Conservation (phyloP, 1,139 yeast species). For the Suhomyces kunorum region DNA sequence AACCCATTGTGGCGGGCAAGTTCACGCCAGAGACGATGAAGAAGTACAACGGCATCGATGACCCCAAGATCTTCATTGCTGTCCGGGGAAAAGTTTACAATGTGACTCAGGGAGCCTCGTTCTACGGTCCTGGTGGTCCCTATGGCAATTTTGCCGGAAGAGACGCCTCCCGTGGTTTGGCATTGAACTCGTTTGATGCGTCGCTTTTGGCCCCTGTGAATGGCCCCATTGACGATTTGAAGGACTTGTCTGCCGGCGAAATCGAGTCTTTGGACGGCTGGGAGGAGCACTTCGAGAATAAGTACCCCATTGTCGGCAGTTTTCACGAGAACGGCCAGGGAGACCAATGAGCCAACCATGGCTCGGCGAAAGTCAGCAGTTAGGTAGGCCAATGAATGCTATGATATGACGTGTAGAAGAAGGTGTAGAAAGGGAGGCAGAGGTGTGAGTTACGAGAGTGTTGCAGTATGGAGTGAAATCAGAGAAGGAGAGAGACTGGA, state of each 20-base stretch:
- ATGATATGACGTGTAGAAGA: too few species aligned
- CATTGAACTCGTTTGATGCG: constrained; percentile 82
- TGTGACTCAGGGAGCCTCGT: constrained; percentile 76
- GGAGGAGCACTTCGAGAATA: constrained; percentile 80
- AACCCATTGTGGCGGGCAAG: constrained; percentile 71
- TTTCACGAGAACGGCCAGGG: constrained; percentile 30
- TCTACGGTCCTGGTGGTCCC: constrained; percentile 97
- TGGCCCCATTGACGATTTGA: constrained; percentile 71
- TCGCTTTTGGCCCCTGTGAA: constrained; percentile 57
- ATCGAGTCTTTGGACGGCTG: constrained; percentile 72
- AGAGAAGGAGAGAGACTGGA: too few species aligned
- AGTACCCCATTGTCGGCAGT: constrained; percentile 71
- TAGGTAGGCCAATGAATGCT: too few species aligned
- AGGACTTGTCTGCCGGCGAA: constrained; percentile 64
- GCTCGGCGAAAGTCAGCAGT: too few species aligned
- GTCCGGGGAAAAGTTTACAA: constrained; percentile 86
- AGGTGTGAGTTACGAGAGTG: too few species aligned
- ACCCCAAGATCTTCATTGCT: constrained; percentile 76
- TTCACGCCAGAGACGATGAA: constrained; percentile 77
- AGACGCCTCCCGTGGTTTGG: constrained; percentile 94
- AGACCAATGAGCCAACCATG: too few species aligned
- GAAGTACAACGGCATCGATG: constrained; percentile 78
- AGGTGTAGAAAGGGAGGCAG: too few species aligned
- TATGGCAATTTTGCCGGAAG: constrained; percentile 95
- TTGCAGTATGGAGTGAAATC: too few species aligned